Base-by-base conservation (phyloP, 768 basidiomycete species). In the Jaapia argillacea region DNA sequence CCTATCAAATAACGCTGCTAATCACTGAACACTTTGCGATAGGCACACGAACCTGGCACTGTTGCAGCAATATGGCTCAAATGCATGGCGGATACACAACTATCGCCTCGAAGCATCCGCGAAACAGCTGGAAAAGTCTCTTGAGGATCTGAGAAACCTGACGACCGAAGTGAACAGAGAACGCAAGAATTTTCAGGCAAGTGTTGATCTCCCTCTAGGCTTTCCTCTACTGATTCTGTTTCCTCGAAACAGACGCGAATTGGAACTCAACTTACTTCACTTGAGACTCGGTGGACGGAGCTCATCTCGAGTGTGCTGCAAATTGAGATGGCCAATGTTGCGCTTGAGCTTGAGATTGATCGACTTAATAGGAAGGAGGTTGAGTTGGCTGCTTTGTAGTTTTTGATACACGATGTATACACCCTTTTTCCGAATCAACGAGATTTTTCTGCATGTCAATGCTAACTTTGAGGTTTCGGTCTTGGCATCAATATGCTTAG, bases 301-400 rank as follows among this genome's bases (percentile, higher is more conserved):
- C 69, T 97, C 38, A 81, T 98, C 44, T 91, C 89, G 43, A 84
- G 64, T 42, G 85, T 93, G 36, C 65, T 97, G 46, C 93, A 97
- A 63, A 85, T 96, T 50, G 93, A 96, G 70, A 81, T 98, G 79
- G 94, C 92, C 14, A 93, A 91, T 58, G 73, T 81, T 33, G 89
- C 90, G 22, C 61, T 96, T 59, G 90, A 92, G 52, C 79, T 69
- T 4, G 90, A 96, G 55, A 70, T 96, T 39, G 75, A 72, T 37
- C 63, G 70, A 28, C 61, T 88, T 42, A 69, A 71, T 51, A 65
- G 64, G 47, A 71, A 62, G 48, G 82, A 83, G 58, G 74, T 68
- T 3, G 83, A 85, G 53, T 67, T 87, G 40, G 69, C 72, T 35
- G 68, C 13, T 12, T 38, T 22, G 10, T 38, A 22, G 21, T 7